Conservation (phyloP, 2,329 filamentous ascomycete genomes). For the Scedosporium minutisporum region DNA sequence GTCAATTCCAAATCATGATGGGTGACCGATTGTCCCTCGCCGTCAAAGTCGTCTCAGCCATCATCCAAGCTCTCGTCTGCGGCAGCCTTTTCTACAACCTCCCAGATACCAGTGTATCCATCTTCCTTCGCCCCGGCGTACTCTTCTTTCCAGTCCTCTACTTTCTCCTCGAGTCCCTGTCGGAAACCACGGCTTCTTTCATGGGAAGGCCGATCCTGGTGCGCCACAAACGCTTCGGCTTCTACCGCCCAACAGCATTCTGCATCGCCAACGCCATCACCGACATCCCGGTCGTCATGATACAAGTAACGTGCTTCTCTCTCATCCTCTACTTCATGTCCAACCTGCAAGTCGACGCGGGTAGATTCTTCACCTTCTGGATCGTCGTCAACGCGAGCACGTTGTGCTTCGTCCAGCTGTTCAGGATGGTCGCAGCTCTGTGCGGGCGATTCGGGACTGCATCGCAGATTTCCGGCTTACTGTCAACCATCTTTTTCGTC, state of each 20-base stretch:
- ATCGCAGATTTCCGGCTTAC: constrained; percentile 15
- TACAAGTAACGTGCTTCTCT: constrained; percentile 43
- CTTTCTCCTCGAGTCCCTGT: constrained; percentile 32
- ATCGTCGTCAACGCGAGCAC: constrained; percentile 51
- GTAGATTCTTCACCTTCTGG: constrained; percentile 52
- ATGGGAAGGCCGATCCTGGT: constrained; percentile 20
- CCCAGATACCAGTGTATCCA: constrained; percentile 40
- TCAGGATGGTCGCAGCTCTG: constrained; percentile 56
- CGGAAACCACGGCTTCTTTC: constrained; percentile 21
- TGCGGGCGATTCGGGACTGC: constrained; percentile 36
- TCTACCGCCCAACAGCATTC: constrained; percentile 22
- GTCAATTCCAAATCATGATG: constrained; percentile 21
- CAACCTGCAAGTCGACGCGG: constrained; percentile 16
- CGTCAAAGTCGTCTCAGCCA: constrained; percentile 45
- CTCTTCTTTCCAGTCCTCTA: constrained; percentile 28
- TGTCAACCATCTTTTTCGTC: constrained; percentile 19
- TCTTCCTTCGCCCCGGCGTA: constrained; percentile 34
- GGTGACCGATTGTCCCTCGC: constrained; percentile 21
- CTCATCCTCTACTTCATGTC: constrained; percentile 24
- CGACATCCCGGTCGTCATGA: constrained; percentile 35
- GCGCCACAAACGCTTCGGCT: constrained; percentile 21
- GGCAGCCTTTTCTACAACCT: constrained; percentile 59
- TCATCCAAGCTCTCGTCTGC: constrained; percentile 55
- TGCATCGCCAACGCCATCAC: constrained; percentile 29
- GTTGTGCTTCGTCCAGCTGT: constrained; percentile 52